Percentiles rank a stretch among this genome's conserved stretches.
phyloP scores from a whole-genome alignment of 139 green algal genomes.

The Microglena sp. region DNA sequence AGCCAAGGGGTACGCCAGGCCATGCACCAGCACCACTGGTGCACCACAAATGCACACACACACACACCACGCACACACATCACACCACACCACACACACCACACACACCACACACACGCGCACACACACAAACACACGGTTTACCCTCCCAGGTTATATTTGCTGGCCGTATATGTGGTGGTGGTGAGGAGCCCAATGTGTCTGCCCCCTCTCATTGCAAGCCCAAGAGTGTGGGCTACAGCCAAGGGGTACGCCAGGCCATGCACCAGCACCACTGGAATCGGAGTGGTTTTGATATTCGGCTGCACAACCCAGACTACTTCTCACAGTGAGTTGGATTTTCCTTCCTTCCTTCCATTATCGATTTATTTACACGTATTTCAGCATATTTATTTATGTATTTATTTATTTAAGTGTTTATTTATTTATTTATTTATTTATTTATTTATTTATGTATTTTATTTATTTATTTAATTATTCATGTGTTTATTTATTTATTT shows the following conservation, averaged over 20 bases:
- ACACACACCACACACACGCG: not conserved
- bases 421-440: no score
- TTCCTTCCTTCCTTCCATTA: no score
- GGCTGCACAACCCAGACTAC: conserved; percentile 6
- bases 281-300: conserved; percentile 19
- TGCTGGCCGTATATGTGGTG: no score
- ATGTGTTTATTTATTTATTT: no score
- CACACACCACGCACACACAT: conserved; percentile 1
- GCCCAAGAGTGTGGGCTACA: conserved; percentile 11
- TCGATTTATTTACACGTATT: no score
- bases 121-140: not conserved
- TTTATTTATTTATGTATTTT: no score
- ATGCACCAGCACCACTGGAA: conserved; percentile 26
- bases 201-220: no score
- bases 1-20: conserved; percentile 17
- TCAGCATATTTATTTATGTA: no score
- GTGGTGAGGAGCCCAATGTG: not conserved
- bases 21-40: conserved; percentile 22
- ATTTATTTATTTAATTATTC: no score
- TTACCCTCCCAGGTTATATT: not conserved
- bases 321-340: no score
- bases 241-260: conserved; percentile 14
- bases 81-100: not conserved
- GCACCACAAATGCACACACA: not conserved
- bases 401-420: no score